Conservation (phyloP, 495 filamentous ascomycete genomes). For the Aspergillus funiculosus region DNA sequence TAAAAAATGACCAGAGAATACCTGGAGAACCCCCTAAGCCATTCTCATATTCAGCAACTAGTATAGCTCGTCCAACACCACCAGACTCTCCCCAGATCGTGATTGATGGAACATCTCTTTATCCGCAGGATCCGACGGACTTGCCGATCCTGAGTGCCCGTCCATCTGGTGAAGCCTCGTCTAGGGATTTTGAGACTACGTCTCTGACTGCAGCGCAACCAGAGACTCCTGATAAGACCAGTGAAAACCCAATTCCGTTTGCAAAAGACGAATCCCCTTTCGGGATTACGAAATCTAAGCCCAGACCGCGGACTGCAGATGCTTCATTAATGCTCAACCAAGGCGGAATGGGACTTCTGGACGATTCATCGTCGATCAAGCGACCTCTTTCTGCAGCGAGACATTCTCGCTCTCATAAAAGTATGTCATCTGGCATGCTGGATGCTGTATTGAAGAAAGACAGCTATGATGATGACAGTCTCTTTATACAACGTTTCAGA, state of each 20-base stretch:
- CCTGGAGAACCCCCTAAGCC: constrained; percentile 31
- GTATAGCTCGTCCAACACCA: constrained; percentile 28
- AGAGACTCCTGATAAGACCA: constrained; percentile 23
- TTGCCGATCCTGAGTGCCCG: constrained; percentile 59
- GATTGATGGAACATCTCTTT: constrained; percentile 33
- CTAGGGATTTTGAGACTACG: constrained; percentile 65
- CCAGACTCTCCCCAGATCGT: constrained; percentile 35
- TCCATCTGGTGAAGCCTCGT: constrained; percentile 67
- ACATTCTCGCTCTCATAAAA: constrained; percentile 33
- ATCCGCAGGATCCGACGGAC: constrained; percentile 34
- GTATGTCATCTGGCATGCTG: constrained; percentile 28
- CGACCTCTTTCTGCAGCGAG: constrained; percentile 35
- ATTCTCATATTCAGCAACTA: constrained; percentile 33
- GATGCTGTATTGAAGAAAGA: constrained; percentile 23
- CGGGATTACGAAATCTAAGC: constrained; percentile 37
- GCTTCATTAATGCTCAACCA: constrained; percentile 40
- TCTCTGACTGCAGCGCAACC: constrained; percentile 48
- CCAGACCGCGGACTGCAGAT: constrained; percentile 49
- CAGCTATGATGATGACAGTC: constrained; percentile 20
- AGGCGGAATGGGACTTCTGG: constrained; percentile 11
- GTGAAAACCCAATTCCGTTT: constrained; percentile 49
- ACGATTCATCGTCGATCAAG: constrained; percentile 23
- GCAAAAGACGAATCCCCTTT: constrained; percentile 60
- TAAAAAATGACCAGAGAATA: constrained; percentile 22
- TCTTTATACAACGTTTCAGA: constrained; percentile 25